phyloP scores from a whole-genome alignment of 2,329 filamentous ascomycete genomes.

The Penicillium brasilianum region DNA sequence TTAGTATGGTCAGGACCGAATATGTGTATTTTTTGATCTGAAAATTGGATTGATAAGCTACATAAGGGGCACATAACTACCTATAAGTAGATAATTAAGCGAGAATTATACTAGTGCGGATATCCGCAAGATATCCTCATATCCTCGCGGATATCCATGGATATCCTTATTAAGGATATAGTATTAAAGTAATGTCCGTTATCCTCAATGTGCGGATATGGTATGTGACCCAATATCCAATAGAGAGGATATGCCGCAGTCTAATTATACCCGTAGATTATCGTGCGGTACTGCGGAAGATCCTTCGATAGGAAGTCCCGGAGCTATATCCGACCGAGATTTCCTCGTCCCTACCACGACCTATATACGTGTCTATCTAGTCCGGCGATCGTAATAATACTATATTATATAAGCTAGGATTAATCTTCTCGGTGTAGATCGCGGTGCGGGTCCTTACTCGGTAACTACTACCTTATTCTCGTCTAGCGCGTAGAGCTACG shows the following conservation, averaged over 20 bases:
- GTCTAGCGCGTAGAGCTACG: slow-evolving; percentile 15
- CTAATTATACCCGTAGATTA: slow-evolving; percentile 44
- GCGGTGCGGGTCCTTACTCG: slow-evolving; percentile 13
- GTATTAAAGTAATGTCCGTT: not conserved
- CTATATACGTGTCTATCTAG: slow-evolving; percentile 38
- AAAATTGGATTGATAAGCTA: not conserved
- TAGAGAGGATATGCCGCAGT: not conserved
- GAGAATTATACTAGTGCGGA: not conserved
- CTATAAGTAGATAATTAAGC: not conserved
- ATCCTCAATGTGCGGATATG: not conserved
- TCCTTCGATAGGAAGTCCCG: slow-evolving; percentile 38
- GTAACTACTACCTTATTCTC: slow-evolving; percentile 16
- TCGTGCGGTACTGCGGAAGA: slow-evolving; percentile 34
- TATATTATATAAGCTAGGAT: not conserved
- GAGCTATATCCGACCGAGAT: slow-evolving; percentile 36
- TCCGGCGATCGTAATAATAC: slow-evolving; percentile 11
- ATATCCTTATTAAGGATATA: not conserved
- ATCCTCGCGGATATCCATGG: not conserved
- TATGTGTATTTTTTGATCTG: not conserved
- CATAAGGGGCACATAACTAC: not conserved
- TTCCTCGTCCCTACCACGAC: slow-evolving; percentile 36
- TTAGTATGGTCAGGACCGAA: not conserved
- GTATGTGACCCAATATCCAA: not conserved
- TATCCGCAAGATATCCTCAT: not conserved
- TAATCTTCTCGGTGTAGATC: slow-evolving; percentile 3